A percentile compares a stretch with the other conserved stretches of the same genome.
These are phyloP conservation scores for Wickerhamiella parazyma DNA, from an alignment of 805 yeast genomes.

Conservation along the genomic window DNA sequence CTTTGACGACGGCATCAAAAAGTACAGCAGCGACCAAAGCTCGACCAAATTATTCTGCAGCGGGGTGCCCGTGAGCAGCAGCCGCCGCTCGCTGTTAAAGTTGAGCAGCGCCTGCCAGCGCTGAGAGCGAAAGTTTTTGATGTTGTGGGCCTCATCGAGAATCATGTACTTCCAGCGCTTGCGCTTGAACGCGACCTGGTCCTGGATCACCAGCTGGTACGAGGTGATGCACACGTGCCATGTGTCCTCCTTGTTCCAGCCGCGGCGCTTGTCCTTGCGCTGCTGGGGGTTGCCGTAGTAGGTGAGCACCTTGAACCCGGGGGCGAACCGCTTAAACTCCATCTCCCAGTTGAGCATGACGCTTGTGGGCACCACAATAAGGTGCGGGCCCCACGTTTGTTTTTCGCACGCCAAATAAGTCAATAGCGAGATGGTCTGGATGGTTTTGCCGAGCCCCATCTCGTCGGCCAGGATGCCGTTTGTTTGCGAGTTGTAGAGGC, in stretches of 20 bases:
- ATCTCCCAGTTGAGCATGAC: conserved; percentile 98
- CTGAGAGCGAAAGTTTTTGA: conserved; percentile 89
- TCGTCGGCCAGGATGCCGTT: conserved; percentile 97
- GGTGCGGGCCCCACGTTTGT: conserved; percentile 94
- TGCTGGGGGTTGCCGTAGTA: conserved; percentile 96
- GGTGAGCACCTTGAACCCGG: conserved; percentile 89
- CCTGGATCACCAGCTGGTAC: conserved; percentile 94
- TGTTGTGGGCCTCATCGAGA: conserved; percentile 95
- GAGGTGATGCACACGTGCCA: conserved; percentile 97
- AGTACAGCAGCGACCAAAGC: conserved; percentile 88
- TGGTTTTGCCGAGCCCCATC: conserved; percentile 95
- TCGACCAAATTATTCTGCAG: conserved; percentile 90
- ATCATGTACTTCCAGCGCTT: conserved; percentile 95
- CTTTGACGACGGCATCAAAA: conserved; percentile 84
- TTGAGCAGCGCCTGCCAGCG: conserved; percentile 94
- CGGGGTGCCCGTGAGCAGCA: conserved; percentile 92
- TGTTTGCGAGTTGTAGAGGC: conserved; percentile 79
- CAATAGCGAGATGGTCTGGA: conserved; percentile 81
- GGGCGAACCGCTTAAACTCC: conserved; percentile 97
- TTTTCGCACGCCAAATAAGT: conserved; percentile 87
- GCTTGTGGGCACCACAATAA: conserved; percentile 93
- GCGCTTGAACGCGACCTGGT: conserved; percentile 83
- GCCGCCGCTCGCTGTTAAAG: conserved; percentile 80
- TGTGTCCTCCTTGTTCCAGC: conserved; percentile 94
- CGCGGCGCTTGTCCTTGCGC: conserved; percentile 86